These are phyloP conservation scores for Soucietia sequanensis DNA, from an alignment of 805 yeast genomes.

Conservation along the genomic window DNA sequence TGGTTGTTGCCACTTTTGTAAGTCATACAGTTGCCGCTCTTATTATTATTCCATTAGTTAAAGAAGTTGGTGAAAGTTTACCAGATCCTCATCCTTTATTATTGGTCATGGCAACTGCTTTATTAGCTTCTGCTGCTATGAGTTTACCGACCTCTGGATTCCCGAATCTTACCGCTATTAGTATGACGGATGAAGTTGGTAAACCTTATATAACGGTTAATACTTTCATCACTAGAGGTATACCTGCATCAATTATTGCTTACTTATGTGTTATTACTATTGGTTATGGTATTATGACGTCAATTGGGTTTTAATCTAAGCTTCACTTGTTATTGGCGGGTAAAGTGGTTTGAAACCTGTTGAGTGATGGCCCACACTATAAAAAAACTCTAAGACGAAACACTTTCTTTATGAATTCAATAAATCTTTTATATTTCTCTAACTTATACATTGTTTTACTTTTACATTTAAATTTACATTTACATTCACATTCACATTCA, in stretches of 20 bases:
- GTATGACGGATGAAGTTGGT: conserved; percentile 90
- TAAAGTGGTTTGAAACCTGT: too few relatives aligned
- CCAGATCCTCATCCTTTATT: conserved; percentile 82
- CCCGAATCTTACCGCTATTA: conserved; percentile 96
- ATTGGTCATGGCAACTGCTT: conserved; percentile 62
- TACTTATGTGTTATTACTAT: conserved; percentile 71
- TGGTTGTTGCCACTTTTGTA: conserved; percentile 89
- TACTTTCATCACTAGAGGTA: conserved; percentile 86
- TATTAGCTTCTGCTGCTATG: conserved; percentile 92
- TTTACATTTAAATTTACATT: too few relatives aligned
- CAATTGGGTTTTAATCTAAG: background rate
- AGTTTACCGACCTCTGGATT: conserved; percentile 97
- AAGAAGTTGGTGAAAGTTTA: conserved; percentile 78
- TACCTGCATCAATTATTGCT: conserved; percentile 78
- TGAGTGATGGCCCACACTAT: too few relatives aligned
- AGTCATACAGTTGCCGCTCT: conserved; percentile 97
- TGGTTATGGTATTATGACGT: conserved; percentile 70
- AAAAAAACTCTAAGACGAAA: too few relatives aligned
- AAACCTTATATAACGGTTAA: conserved; percentile 84
- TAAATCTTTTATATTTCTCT: too few relatives aligned
- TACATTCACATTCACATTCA: too few relatives aligned
- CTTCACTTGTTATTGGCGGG: too few relatives aligned
- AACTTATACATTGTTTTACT: too few relatives aligned
- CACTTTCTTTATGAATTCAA: too few relatives aligned
- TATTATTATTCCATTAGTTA: conserved; percentile 85